Base-by-base conservation (phyloP, 2,329 filamentous ascomycete species). In the Ophiostoma australiae region DNA sequence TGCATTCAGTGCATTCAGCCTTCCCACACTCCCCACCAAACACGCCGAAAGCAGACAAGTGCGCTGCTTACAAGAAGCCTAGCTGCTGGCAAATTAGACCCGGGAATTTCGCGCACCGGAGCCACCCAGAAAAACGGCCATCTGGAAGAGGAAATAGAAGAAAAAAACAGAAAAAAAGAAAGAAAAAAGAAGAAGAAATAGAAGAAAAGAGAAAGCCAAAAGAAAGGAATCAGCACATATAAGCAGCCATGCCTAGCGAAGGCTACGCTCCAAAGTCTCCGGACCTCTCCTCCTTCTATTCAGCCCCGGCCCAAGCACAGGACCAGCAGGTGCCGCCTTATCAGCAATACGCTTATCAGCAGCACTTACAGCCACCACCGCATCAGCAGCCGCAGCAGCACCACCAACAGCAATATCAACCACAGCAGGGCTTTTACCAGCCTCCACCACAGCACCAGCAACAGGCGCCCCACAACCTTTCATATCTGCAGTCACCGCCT, bases 231-330 rank as follows among this genome's bases (percentile, higher is more conserved):
- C 52, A 5, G 11, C n/a, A n/a, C 35, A 66, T 23, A 39, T 39
- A n/a, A 39, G 63, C 63, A 66, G 63, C 80, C 80, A 86, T 86
- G 81, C 82, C 81, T 75, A 81, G 82, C 77, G 83, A 84, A 76
- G 80, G 79, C 73, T 87, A 87, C 80, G 85, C 83, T 75, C 86
- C 86, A 75, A 85, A 83, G 78, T 87, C 85, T 76, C 86, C 86
- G 77, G 85, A 87, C 80, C 82, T 87, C 74, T 87, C 85, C 72
- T 86, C 83, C 72, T 83, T 87, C 78, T 85, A 82, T 76, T 80
- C 83, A 73, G 77, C 79, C 66, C 73, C 75, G 70, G 76, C 75
- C 69, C 73, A 74, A 55, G 76, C 75, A 73, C 76, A 68, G 15
- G 74, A 74, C 67, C 76, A 70, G 72, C 74, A 73, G 39, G 75